Evolutionary conservation across 1,139 yeast genomes (phyloP).

Genomic region (Wickerhamomyces sp.): DNA sequence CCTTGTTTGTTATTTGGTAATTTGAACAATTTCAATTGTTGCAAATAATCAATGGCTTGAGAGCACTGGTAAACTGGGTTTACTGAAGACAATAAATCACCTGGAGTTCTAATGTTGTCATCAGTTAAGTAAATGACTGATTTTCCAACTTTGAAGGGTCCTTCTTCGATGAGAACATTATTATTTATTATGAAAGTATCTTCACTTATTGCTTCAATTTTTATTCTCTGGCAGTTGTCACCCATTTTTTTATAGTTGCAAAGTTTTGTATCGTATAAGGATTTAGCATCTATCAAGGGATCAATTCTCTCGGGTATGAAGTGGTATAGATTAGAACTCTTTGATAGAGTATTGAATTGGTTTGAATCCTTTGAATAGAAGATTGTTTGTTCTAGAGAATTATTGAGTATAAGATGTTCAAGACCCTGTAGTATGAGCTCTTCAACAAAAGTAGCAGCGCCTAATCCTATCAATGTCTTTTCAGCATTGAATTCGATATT

Average conservation of each 20-base stretch:
- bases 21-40: constrained; percentile 43
- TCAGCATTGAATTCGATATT: constrained; percentile 55
- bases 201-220: constrained; percentile 33
- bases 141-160: constrained; percentile 46
- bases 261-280: constrained; percentile 42
- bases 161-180: constrained; percentile 38
- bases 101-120: constrained; percentile 54
- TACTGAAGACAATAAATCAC: constrained; percentile 46
- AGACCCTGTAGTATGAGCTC: constrained; percentile 68
- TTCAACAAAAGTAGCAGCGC: constrained; percentile 60
- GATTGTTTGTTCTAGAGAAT: constrained; percentile 40
- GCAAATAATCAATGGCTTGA: constrained; percentile 44
- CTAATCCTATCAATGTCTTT: constrained; percentile 69
- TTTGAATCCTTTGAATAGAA: constrained; percentile 43
- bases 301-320: constrained; percentile 51
- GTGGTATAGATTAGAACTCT: constrained; percentile 56
- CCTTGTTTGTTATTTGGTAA: constrained; percentile 48
- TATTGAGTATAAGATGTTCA: constrained; percentile 51
- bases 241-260: constrained; percentile 39
- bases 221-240: constrained; percentile 43
- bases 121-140: constrained; percentile 62
- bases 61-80: constrained; percentile 54
- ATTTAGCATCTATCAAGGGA: constrained; percentile 11
- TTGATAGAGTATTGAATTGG: constrained; percentile 28
- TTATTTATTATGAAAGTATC: constrained; percentile 43